phyloP scores from a whole-genome alignment of 495 filamentous ascomycete genomes.

The Daldinia caldariorum region DNA sequence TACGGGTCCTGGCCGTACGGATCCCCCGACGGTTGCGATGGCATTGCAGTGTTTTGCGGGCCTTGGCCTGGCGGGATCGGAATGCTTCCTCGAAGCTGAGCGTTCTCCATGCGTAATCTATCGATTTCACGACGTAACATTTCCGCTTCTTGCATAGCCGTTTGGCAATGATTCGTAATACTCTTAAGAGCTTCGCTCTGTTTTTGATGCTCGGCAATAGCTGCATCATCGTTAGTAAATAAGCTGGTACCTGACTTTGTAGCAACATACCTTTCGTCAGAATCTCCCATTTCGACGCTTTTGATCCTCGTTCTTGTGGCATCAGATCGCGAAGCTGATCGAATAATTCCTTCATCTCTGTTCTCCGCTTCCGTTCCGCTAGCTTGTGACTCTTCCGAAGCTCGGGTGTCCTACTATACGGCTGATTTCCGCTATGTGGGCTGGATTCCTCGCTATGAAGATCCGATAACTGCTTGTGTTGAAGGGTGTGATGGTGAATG shows the following conservation, averaged over 20 bases:
- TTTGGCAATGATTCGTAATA: constrained; percentile 49
- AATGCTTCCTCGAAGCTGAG: constrained; percentile 57
- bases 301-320: constrained; percentile 86
- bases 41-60: constrained; percentile 27
- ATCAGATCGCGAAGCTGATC: constrained; percentile 84
- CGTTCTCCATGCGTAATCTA: constrained; percentile 63
- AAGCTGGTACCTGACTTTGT: neutral
- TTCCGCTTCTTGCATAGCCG: constrained; percentile 57
- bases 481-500: constrained; percentile 78
- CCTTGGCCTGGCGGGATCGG: constrained; percentile 30
- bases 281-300: constrained; percentile 99
- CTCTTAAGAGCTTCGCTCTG: constrained; percentile 53
- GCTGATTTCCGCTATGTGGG: constrained; percentile 68
- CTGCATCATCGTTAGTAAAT: constrained; percentile 47
- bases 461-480: constrained; percentile 75
- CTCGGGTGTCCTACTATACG: constrained; percentile 94
- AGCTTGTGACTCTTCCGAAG: constrained; percentile 95
- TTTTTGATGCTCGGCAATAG: constrained; percentile 65
- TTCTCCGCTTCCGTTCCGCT: constrained; percentile 92
- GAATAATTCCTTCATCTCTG: constrained; percentile 98
- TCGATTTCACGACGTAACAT: constrained; percentile 59
- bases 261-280: constrained; percentile 81
- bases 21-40: constrained; percentile 47
- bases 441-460: constrained; percentile 68
- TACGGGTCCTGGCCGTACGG: constrained; percentile 49